These are phyloP conservation scores for Kalaharituber pfeilii DNA, from an alignment of 2,329 filamentous ascomycete genomes.

Conservation along the genomic window DNA sequence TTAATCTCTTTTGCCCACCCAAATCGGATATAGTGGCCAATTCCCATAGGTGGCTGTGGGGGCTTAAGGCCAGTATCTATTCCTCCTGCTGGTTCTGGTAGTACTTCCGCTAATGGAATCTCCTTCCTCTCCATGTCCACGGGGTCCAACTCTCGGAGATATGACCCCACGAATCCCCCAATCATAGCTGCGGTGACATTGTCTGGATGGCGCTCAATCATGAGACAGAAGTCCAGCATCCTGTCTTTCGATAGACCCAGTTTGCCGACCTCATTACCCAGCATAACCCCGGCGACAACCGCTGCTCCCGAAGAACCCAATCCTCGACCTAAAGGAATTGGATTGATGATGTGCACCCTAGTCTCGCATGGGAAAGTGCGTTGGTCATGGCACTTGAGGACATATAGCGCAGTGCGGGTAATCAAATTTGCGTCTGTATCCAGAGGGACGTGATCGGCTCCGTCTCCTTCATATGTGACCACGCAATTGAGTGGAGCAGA, in stretches of 20 bases:
- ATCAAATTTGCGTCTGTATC: slow-evolving; percentile 80
- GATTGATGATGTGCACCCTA: slow-evolving; percentile 86
- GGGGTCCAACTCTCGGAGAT: slow-evolving; percentile 77
- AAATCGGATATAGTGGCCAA: slow-evolving; percentile 93
- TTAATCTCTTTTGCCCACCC: slow-evolving; percentile 90
- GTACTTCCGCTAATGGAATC: slow-evolving; percentile 83
- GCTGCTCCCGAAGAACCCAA: slow-evolving; percentile 91
- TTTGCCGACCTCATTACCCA: slow-evolving; percentile 75
- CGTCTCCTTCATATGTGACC: slow-evolving; percentile 76
- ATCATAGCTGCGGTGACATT: slow-evolving; percentile 91
- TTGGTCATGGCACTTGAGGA: slow-evolving; percentile 79
- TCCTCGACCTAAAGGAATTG: slow-evolving; percentile 80
- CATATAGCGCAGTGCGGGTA: slow-evolving; percentile 84
- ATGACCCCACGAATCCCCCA: slow-evolving; percentile 91
- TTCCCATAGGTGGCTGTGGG: slow-evolving; percentile 74
- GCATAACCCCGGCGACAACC: slow-evolving; percentile 83
- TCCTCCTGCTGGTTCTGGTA: slow-evolving; percentile 77
- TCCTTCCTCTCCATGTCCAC: slow-evolving; percentile 81
- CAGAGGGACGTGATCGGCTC: slow-evolving; percentile 55
- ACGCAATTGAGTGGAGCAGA: slow-evolving; percentile 61
- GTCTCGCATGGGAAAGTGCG: slow-evolving; percentile 70
- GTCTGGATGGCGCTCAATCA: slow-evolving; percentile 91
- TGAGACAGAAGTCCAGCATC: slow-evolving; percentile 87
- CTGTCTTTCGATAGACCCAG: slow-evolving; percentile 61
- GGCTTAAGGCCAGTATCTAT: slow-evolving; percentile 75